Evolutionary conservation across 2,329 filamentous ascomycete species (phyloP), one percentile per base, ranked within the genome.

Genomic region (Dactylellina parvicollis): DNA sequence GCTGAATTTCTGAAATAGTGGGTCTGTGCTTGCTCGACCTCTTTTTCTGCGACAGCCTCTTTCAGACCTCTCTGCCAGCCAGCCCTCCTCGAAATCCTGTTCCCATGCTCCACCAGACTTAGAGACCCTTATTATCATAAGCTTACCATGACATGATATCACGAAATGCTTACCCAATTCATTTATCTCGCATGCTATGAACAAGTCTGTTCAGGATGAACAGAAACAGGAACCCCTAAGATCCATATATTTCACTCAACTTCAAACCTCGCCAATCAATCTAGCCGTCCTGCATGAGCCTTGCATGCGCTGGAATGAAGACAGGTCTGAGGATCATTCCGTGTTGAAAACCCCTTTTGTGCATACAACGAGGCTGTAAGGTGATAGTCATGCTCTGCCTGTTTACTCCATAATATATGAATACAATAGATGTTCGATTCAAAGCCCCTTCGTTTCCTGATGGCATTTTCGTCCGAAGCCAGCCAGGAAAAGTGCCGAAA

Each of bases 191-290:
- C 55, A 70, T 57, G 54, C 38, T 54, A 36, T 24, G 38, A 56
- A 30, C 30, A 26, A 67, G 40, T 66, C 50, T 26, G n/a, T 30
- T 66, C 50, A 55, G 50, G 61, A 67, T 59, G 54, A 69, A 34
- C 54, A 42, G 38, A 52, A 67, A 44, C 50, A 59, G 5, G 12
- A 52, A 36, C 9, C 54, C 64, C 52, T 50, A 38, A 54, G 30
- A 12, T 22, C 49, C 47, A 42, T 57, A 38, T 59, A 65, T 64
- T 71, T 72, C 67, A 65, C 67, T 72, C 67, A 72, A 65, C 67
- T 42, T 64, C 59, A 57, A 72, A 72, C 60, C 69, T 73, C 69
- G 59, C 67, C 67, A 73, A 73, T 60, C 59, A 73, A 73, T 65
- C 67, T 65, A 73, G 64, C 64, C 64, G 64, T 73, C 67, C 46